Evolutionary conservation across 139 green algal species (phyloP).

Genomic region (Coelastrella sp.): DNA sequence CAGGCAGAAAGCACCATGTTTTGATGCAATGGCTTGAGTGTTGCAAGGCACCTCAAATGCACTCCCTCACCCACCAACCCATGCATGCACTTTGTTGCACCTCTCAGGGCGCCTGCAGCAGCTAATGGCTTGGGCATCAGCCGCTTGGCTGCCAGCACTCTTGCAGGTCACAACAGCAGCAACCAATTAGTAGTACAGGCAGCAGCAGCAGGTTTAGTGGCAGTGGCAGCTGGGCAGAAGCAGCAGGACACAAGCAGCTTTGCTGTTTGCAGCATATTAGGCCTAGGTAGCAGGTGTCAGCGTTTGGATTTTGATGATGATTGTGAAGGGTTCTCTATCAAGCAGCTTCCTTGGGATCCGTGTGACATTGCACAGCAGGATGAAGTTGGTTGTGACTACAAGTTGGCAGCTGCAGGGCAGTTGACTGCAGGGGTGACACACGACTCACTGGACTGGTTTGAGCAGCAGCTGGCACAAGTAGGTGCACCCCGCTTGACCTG

Average conservation of each 20-base stretch:
- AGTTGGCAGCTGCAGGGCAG: neutral
- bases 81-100: too few relatives aligned
- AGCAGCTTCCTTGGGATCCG: neutral
- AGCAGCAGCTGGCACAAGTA: conserved; percentile 14
- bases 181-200: neutral
- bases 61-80: too few relatives aligned
- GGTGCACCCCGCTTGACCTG: neutral
- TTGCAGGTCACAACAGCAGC: neutral
- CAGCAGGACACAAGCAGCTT: neutral
- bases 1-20: too few relatives aligned
- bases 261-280: neutral
- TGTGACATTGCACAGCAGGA: neutral
- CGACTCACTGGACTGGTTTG: conserved; percentile 19
- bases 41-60: too few relatives aligned
- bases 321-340: neutral
- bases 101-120: neutral
- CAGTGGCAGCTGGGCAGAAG: conserved; percentile 23
- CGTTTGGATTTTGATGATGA: neutral
- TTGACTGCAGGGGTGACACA: neutral
- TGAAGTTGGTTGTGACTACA: neutral
- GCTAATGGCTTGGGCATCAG: neutral
- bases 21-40: too few relatives aligned
- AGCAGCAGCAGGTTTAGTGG: too few relatives aligned
- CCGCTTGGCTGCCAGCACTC: neutral
- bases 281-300: neutral